Percentiles rank a stretch among this genome's conserved stretches.
These are phyloP conservation scores for Camelina sativa DNA, from an alignment of 345 rosid genomes.

Conservation along the genomic window DNA sequence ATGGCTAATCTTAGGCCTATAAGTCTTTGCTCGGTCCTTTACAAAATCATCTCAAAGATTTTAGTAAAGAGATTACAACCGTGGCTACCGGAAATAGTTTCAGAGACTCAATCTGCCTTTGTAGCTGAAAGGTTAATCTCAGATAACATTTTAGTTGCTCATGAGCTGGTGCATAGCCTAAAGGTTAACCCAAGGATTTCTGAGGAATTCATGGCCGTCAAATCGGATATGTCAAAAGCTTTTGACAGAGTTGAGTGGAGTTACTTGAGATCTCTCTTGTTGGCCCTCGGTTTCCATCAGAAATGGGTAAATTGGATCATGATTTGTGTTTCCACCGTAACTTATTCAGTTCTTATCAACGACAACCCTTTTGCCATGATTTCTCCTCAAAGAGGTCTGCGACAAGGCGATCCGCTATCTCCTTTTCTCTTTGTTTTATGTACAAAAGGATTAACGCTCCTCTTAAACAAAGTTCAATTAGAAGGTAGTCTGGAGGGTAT, in stretches of 20 bases:
- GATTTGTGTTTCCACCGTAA: background rate
- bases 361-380: background rate
- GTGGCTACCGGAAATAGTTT: no score
- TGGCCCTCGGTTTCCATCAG: accelerated
- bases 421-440: background rate
- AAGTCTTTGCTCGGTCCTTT: background rate
- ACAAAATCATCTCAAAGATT: background rate
- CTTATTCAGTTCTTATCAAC: background rate
- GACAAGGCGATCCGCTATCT: background rate
- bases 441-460: background rate
- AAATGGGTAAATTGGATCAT: background rate
- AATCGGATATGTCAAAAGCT: background rate
- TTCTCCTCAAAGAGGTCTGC: background rate
- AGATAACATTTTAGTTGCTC: background rate
- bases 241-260: background rate
- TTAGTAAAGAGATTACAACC: background rate
- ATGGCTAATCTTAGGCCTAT: background rate
- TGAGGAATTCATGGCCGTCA: background rate
- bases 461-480: background rate
- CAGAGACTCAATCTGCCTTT: background rate
- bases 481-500: background rate
- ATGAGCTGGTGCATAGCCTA: background rate
- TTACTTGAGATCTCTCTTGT: accelerated
- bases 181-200: background rate
- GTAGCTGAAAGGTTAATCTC: no score